Evolutionary conservation across 1,139 yeast genomes (phyloP), one percentile per base, ranked within the genome.

Genomic region (Blastobotrys persicus): DNA sequence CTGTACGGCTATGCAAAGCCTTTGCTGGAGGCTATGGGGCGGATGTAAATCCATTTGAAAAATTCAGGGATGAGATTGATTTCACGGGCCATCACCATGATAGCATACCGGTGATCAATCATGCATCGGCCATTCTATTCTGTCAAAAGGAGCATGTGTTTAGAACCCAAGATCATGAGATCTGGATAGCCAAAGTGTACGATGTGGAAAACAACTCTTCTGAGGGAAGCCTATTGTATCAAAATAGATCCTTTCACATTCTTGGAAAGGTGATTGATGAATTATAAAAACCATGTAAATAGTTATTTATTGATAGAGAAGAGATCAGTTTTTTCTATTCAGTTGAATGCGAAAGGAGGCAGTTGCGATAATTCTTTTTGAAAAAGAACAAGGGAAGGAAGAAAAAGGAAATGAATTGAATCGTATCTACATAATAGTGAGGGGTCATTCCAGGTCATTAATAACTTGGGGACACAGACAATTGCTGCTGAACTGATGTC

Each of bases 151-250:
- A 69, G 38, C 68, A 75, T 34, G 80, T 78, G 5, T 74, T 86
- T 49, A 67, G 67, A 16, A 81, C 88, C 0, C 88, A 84, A 51
- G 87, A 84, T 58, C 96, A 89, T 65, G 96, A 88, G 63, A 81
- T 89, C 2, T 88, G 96, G 95, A 81, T 87, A 2, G 94, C 86
- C 2, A 65, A 66, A 39, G 69, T 70, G 4, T 63, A 66, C 28
- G 64, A 68, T 1, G 61, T 67, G 11, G 62, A 59, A 51, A 38
- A 31, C 44, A 42, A 37, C 44, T 49, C 45, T 16, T 19, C 18
- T 4, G 28, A 23, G 4, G 40, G 40, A 16, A 44, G 47, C 39
- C 34, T 47, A 2, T 51, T 64, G 47, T 64, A 63, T 38, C 63
- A 59, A 41, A 57, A 60, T 38, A 57, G 60, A n/a, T 50, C 49